Percentiles rank a stretch among this genome's conserved stretches.
These are phyloP conservation scores for Spathaspora arborariae DNA, from an alignment of 805 yeast genomes.

Conservation along the genomic window DNA sequence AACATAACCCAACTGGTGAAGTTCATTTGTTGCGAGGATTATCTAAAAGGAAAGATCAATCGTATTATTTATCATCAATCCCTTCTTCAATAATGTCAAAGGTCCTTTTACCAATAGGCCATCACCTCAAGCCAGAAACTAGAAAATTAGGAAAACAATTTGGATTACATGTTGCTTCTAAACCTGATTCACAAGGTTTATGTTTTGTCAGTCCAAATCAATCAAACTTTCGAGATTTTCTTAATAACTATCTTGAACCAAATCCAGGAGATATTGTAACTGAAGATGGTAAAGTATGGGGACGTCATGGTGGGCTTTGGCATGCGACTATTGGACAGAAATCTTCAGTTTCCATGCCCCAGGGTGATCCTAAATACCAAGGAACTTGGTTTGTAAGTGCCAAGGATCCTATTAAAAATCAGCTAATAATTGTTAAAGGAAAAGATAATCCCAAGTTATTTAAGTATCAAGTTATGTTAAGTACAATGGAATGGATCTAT, in stretches of 20 bases:
- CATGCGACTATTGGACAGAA: conserved; percentile 93
- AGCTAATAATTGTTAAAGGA: conserved; percentile 76
- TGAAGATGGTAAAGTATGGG: conserved; percentile 71
- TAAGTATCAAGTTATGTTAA: conserved; percentile 34
- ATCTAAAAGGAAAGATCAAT: conserved; percentile 75
- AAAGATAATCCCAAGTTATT: conserved; percentile 54
- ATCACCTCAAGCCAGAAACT: conserved; percentile 68
- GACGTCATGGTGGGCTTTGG: conserved; percentile 86
- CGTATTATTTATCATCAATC: conserved; percentile 80
- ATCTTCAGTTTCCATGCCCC: conserved; percentile 80
- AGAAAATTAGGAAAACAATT: conserved; percentile 57
- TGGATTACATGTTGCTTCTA: conserved; percentile 59
- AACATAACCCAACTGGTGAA: conserved; percentile 24
- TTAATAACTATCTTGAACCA: conserved; percentile 68
- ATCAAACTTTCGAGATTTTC: conserved; percentile 64
- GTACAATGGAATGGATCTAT: conserved; percentile 48
- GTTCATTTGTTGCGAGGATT: conserved; percentile 54
- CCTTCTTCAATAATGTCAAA: conserved; percentile 40
- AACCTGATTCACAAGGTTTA: conserved; percentile 91
- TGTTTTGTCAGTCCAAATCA: conserved; percentile 77
- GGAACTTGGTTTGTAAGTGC: conserved; percentile 89
- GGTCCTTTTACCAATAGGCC: conserved; percentile 78
- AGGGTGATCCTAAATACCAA: conserved; percentile 66
- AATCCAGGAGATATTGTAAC: conserved; percentile 80
- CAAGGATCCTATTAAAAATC: conserved; percentile 61